Percentiles rank a stretch among this genome's conserved stretches.
These are phyloP conservation scores for Lentinula edodes DNA, from an alignment of 768 basidiomycete species.

Conservation along the genomic window DNA sequence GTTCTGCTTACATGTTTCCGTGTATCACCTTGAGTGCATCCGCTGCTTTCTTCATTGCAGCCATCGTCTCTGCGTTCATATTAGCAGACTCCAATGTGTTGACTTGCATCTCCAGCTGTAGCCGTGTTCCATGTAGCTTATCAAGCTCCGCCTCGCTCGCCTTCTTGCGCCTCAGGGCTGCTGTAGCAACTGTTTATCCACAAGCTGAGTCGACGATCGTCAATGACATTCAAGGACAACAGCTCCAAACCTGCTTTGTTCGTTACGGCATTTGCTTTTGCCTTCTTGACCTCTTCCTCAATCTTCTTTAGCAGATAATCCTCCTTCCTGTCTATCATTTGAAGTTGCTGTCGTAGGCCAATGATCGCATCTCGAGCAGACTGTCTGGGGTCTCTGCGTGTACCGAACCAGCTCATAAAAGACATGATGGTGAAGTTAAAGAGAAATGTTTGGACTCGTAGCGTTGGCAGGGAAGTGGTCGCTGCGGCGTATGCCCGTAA, in stretches of 20 bases:
- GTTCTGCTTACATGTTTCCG: slow-evolving; percentile 68
- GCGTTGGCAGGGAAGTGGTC: background rate
- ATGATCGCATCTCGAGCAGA: slow-evolving; percentile 92
- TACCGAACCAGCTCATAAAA: slow-evolving; percentile 87
- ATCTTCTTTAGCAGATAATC: slow-evolving; percentile 95
- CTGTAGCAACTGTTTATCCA: slow-evolving; percentile 63
- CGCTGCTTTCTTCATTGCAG: slow-evolving; percentile 93
- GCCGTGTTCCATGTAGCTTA: slow-evolving; percentile 72
- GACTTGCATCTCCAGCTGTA: slow-evolving; percentile 95
- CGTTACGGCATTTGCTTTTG: slow-evolving; percentile 85
- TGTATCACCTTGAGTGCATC: slow-evolving; percentile 89
- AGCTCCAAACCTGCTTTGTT: slow-evolving; percentile 84
- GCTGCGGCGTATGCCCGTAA: slow-evolving; percentile 1
- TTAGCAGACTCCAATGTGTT: slow-evolving; percentile 97
- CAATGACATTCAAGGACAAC: slow-evolving; percentile 1
- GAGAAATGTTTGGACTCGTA: background rate
- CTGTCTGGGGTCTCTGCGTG: slow-evolving; percentile 77
- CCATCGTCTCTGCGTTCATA: slow-evolving; percentile 96
- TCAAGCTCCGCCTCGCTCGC: slow-evolving; percentile 83
- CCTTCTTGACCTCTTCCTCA: slow-evolving; percentile 90
- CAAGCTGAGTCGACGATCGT: background rate
- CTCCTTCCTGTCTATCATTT: slow-evolving; percentile 99
- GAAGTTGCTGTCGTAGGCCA: slow-evolving; percentile 84
- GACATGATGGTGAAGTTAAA: background rate
- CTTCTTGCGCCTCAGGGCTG: slow-evolving; percentile 92